Evolutionary conservation across 176 grass and related monocot genomes (phyloP), one percentile per base, ranked within the genome.

Genomic region (Zoysia japonica): DNA sequence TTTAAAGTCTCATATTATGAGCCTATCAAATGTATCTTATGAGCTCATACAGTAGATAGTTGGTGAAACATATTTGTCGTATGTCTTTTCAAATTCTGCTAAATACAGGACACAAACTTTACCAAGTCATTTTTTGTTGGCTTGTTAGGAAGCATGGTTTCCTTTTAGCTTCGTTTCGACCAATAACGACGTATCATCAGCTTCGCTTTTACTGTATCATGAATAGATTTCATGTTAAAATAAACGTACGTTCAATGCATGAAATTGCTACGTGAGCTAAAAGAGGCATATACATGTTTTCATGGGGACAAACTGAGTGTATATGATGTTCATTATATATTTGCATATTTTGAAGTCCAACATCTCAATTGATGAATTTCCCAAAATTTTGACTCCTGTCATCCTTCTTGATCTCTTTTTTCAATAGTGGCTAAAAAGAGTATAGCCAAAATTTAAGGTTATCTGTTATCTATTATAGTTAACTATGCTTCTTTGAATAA

Each of bases 151-250:
- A 38, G 8, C 41, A 16, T 41, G 37, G 16, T 66, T 52, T 14
- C 53, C 67, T 53, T 53, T 16, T 15, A 19, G 52, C 35, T 14
- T 76, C 65, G 28, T 2, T 65, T 65, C 8, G 51, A 51, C 59
- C 13, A 41, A 78, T 61, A 78, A 63, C 9, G 68, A 65, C 50
- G 35, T n/a, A 77, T 28, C 46, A 17, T 48, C 35, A 39, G 13
- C 11, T 77, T 43, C 20, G 19, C 45, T 51, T 50, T 77, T 65
- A 14, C 63, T 77, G 46, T 47, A 65, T 77, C 2, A n/a, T 11
- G 4, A 59, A 50, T 40, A 15, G 14, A 65, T 3, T 77, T 50
- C 14, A 16, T 77, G 3, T 5, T 14, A 9, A 49, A 50, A 52
- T 8, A 14, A 66, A 66, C 16, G 17, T 52, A 3, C 61, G 14